Evolutionary conservation across 2,329 filamentous ascomycete genomes (phyloP), one percentile per base, ranked within the genome.

Genomic region (Bipolaris bicolor): DNA sequence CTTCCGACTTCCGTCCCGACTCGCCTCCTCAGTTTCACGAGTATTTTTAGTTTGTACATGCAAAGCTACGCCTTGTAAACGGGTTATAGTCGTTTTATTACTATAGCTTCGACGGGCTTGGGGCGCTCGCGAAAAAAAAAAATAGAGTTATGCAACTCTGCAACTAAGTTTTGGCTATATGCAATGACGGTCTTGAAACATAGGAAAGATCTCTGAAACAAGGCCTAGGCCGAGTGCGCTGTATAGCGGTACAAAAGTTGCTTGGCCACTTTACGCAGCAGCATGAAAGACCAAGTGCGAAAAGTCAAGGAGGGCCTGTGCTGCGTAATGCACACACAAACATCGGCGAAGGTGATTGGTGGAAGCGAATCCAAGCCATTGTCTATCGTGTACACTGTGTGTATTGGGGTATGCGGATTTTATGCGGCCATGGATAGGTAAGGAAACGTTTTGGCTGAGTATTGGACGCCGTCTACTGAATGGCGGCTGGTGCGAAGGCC

Each of bases 191-290:
- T 39, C 33, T 37, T 48, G 46, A 37, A 22, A 55, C 18, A 39
- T 39, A 49, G 39, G 37, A 36, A 52, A 34, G 31, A 51, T 40
- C 15, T 31, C 40, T 24, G 40, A 51, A 55, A 29, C 26, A 51
- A 29, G 47, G 40, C 46, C 46, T 39, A 41, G 20, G 29, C 31
- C 33, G 36, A 29, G 31, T 13, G 31, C 7, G 26, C 34, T 37
- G 15, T 6, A 18, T 26, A 31, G 15, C 40, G 22, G 26, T 55
- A 37, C 47, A 46, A 15, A 9, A 37, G 15, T 5, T 39, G 46
- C 46, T 49, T 16, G 34, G 46, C 20, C 16, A 48, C 15, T 26
- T 48, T 15, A 22, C 33, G 33, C 46, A 6, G 3, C 26, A 39
- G 34, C 15, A 26, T 37, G 20, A 15, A 39, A 22, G 22, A 49